Conservation (phyloP, 192 early-diverging fungal genomes). For the Coemansia umbellata region DNA sequence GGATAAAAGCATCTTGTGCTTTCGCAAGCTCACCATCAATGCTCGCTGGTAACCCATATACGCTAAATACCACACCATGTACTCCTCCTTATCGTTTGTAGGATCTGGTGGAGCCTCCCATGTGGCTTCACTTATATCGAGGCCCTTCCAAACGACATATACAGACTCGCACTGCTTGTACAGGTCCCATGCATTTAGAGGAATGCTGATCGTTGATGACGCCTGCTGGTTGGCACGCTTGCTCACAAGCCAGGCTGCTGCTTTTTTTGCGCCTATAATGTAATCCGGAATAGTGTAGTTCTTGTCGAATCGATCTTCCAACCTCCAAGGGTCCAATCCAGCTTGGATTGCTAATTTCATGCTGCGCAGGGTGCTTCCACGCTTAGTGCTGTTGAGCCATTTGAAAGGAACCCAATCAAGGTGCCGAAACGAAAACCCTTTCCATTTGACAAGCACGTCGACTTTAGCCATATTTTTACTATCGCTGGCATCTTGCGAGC, state of each 20-base stretch:
- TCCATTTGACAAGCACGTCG: slow-evolving; percentile 32
- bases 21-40: slow-evolving; percentile 17
- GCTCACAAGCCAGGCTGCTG: background rate
- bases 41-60: slow-evolving; percentile 12
- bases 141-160: slow-evolving; percentile 22
- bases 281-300: background rate
- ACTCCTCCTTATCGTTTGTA: slow-evolving; percentile 5
- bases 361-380: background rate
- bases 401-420: slow-evolving; percentile 34
- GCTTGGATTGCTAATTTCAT: background rate
- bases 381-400: slow-evolving; percentile 13
- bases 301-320: slow-evolving; percentile 4
- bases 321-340: background rate
- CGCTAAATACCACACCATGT: slow-evolving; percentile 10
- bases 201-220: background rate
- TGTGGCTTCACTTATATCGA: slow-evolving; percentile 12
- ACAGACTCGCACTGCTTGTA: slow-evolving; percentile 7
- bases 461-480: slow-evolving; percentile 4
- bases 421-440: slow-evolving; percentile 25
- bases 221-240: slow-evolving; percentile 3
- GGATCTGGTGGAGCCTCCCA: slow-evolving; percentile 40
- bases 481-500: background rate
- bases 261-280: slow-evolving; percentile 6
- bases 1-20: no score
- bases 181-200: background rate